Percentiles rank a stretch among this genome's conserved stretches.
Evolutionary conservation across 805 yeast genomes (phyloP).

Genomic region (Suhomyces sp.): DNA sequence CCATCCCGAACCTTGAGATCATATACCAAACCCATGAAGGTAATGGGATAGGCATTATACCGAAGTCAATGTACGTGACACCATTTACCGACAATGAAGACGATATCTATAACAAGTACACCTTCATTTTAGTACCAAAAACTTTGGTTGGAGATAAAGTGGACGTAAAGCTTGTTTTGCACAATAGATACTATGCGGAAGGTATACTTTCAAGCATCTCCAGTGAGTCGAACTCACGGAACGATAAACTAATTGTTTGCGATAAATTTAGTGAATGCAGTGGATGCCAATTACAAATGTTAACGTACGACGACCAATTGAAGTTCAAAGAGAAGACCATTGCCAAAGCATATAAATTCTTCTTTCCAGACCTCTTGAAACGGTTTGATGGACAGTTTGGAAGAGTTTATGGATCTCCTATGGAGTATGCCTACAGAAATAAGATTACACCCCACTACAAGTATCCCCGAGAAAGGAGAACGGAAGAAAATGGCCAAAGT

Average conservation of each 20-base stretch:
- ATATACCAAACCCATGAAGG: conserved; percentile 33
- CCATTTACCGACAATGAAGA: conserved; percentile 12
- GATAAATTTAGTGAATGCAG: conserved; percentile 35
- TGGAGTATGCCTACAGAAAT: conserved; percentile 39
- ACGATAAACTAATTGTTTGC: conserved; percentile 31
- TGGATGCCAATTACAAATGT: conserved; percentile 47
- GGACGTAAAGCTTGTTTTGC: conserved; percentile 26
- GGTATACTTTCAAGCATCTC: conserved; percentile 21
- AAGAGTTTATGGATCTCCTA: conserved; percentile 32
- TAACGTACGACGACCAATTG: conserved; percentile 39
- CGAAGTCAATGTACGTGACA: conserved; percentile 19
- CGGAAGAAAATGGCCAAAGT: not conserved
- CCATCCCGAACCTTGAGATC: conserved; percentile 17
- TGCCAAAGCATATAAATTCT: conserved; percentile 33
- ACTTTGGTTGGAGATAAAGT: conserved; percentile 40
- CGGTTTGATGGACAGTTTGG: conserved; percentile 20
- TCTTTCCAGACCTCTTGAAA: conserved; percentile 26
- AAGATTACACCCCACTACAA: conserved; percentile 43
- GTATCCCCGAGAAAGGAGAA: conserved; percentile 11
- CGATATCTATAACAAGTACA: conserved; percentile 15
- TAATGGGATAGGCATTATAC: conserved; percentile 35
- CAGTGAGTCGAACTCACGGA: conserved; percentile 13
- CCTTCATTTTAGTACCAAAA: conserved; percentile 37
- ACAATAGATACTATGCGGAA: conserved; percentile 32
- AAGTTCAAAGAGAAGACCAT: conserved; percentile 30